Evolutionary conservation across 1,284 basidiomycete genomes (phyloP), one percentile per base, ranked within the genome.

Genomic region (Trichosporon sp.): DNA sequence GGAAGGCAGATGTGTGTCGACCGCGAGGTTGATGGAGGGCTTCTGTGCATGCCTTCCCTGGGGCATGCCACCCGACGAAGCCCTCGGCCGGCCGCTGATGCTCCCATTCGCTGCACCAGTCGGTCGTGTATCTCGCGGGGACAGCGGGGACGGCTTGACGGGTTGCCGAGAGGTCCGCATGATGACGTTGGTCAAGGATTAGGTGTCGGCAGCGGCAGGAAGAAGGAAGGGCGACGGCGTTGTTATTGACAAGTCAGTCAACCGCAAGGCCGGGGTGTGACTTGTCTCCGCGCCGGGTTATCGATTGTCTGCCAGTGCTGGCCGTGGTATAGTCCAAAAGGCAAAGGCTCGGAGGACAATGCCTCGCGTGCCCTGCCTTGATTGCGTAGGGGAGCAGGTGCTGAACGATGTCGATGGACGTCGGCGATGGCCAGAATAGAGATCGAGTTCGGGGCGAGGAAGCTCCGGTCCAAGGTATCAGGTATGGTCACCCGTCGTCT

Each of bases 331-430:
- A 27, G 13, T 27, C 23, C 13, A 14, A 27, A 29, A 29, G 49
- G 49, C 49, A 31, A 54, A 54, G 49, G 49, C 49, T 54, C 49
- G 49, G 49, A 54, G 49, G 49, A 54, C 49, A n/a, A 31, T 54
- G 49, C 49, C 49, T 54, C 49, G 49, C 27, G 49, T n/a, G 49
- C 49, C 49, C 31, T 54, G 49, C 49, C 49, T 54, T 8, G 49
- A 8, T n/a, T 31, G 25, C 14, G 46, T 8, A n/a, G 49, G 25
- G 14, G 27, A 27, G 6, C 25, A 29, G 25, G 49, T 14, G 49
- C 4, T 27, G 14, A 16, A 5, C 49, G 49, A 29, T 52, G 49
- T 29, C 49, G 49, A 54, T 29, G 46, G 40, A 23, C 44, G 44
- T 29, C 16, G 49, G 49, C 49, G 49, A 27, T 31, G 49, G 46